Percentiles rank a stretch among this genome's conserved stretches.
phyloP scores from a whole-genome alignment of 305 asterid species.

The Solanum aculeatissimum region DNA sequence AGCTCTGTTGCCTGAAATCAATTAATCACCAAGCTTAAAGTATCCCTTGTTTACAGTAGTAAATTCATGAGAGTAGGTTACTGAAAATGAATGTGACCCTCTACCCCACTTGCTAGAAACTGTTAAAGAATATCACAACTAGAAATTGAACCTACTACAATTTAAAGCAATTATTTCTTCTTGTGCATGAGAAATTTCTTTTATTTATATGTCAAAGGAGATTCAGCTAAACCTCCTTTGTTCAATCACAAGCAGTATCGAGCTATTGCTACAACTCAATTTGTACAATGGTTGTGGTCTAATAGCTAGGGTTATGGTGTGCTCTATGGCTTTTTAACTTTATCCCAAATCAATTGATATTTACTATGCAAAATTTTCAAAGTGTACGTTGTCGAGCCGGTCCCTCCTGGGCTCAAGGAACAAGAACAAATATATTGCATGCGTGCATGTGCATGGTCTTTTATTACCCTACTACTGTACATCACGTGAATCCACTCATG shows the following conservation, averaged over 20 bases:
- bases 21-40: neutral
- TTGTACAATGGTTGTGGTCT: neutral
- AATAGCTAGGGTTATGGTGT: neutral
- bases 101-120: neutral
- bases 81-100: neutral
- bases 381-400: neutral
- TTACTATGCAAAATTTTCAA: neutral
- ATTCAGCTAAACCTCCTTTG: neutral
- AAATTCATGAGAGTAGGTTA: neutral
- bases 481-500: neutral
- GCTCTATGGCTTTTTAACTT: neutral
- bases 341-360: neutral
- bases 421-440: neutral
- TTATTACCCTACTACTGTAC: neutral
- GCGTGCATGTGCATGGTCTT: conserved; percentile 3
- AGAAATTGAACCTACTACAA: neutral
- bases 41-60: neutral
- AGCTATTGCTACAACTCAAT: neutral
- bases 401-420: neutral
- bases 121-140: neutral
- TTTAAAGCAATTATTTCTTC: neutral
- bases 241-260: neutral
- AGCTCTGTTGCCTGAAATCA: neutral
- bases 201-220: neutral
- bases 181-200: neutral